Base-by-base conservation (phyloP, 2,329 filamentous ascomycete species). In the Aspergillus bombycis region DNA sequence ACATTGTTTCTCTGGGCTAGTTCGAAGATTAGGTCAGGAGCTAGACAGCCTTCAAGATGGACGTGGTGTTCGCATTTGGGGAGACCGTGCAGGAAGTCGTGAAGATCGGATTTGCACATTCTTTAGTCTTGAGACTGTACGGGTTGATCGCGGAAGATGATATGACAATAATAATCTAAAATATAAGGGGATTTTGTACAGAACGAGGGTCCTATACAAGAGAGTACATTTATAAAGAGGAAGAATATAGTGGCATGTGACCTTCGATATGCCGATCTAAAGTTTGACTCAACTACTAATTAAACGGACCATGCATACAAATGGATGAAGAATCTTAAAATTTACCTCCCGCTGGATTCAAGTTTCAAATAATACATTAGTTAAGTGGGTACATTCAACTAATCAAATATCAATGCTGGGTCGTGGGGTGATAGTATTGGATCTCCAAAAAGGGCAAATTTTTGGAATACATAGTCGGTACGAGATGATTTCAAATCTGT, bases 1-100 rank as follows among this genome's bases (percentile, higher is more conserved):
- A 93, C 85, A 60, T 81, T 81, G 82, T 94, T 93, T 71, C 86
- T 86, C 41, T 79, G 74, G 7, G 91, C 89, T 6, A 94, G 86
- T 34, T 81, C 72, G 80, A 93, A 94, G 65, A 93, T 86, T 45
- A 93, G 82, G 61, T 83, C 79, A 1, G 91, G 90, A 46, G 88
- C 88, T 43, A 94, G 83, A 14, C 89, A 89, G 61, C 91, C 91
- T 77, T 94, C 91, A 38, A 94, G 83, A 74, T 94, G 91, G 60
- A 94, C 85, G 78, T 94, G 91, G 73, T 93, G 91, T 76, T 94
- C 91, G 78, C 89, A 91, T 81, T 94, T 94, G 67, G 91, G 91
- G 34, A 94, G 84, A 36, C 84, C 83, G 58, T 80, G 77, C 43
- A 93, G 83, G 74, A 92, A 88, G 48, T 81, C 75, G 77, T 88